Evolutionary conservation across 257 asterid species (phyloP).

Genomic region (Osmanthus fragrans): DNA sequence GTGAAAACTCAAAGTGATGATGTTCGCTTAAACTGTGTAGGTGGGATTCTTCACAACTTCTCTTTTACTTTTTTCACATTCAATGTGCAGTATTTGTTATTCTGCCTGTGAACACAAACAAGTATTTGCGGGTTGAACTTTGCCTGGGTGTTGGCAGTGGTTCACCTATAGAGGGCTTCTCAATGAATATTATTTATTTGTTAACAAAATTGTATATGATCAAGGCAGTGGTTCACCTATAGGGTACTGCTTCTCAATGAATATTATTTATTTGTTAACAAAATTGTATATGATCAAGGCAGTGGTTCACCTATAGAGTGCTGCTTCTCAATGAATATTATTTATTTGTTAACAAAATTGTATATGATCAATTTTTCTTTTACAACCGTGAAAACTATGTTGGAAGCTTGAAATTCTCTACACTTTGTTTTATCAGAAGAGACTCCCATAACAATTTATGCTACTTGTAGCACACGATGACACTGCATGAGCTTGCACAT

Average conservation of each 20-base stretch:
- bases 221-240: neutral
- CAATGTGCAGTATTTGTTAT: neutral
- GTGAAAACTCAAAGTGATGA: slow-evolving; percentile 86
- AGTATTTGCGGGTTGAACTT: neutral
- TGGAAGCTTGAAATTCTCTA: slow-evolving; percentile 3
- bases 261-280: neutral
- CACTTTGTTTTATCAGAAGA: slow-evolving; percentile 15
- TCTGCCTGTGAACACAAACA: neutral
- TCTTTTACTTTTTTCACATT: slow-evolving; percentile 8
- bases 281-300: too few relatives aligned
- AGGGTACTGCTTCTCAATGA: neutral
- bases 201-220: neutral
- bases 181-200: neutral
- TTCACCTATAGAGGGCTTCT: neutral
- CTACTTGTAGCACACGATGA: slow-evolving; percentile 12
- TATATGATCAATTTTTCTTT: neutral
- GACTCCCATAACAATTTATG: neutral
- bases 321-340: neutral
- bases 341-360: neutral
- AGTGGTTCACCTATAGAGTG: neutral
- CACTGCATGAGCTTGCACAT: slow-evolving; percentile 7
- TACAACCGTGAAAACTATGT: neutral
- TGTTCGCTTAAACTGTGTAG: slow-evolving; percentile 83
- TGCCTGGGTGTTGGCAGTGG: neutral
- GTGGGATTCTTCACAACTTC: slow-evolving; percentile 37